phyloP scores from a whole-genome alignment of 345 rosid species.

The Lepidium africanum region DNA sequence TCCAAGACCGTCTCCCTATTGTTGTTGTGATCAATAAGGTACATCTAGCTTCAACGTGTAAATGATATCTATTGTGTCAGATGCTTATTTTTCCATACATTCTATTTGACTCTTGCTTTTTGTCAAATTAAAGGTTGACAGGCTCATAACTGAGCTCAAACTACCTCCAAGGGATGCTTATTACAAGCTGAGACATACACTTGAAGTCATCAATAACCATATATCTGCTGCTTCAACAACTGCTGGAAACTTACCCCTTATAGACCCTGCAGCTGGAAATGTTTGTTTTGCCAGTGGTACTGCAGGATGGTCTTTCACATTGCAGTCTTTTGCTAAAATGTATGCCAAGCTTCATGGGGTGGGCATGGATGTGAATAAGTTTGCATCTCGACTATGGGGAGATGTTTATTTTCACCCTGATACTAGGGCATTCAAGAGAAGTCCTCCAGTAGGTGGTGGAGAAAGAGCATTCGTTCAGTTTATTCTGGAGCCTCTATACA shows the following conservation, averaged over 20 bases:
- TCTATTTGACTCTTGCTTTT: neutral
- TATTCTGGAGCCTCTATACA: constrained; percentile 92
- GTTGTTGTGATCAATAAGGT: constrained; percentile 97
- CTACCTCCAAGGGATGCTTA: constrained; percentile 98
- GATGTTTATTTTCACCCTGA: constrained; percentile 81
- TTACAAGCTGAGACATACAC: constrained; percentile 87
- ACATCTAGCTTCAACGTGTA: constrained; percentile 3
- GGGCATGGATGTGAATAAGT: constrained; percentile 80
- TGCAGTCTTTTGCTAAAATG: constrained; percentile 90
- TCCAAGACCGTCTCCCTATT: constrained; percentile 86
- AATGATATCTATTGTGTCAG: neutral
- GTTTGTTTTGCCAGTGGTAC: constrained; percentile 93
- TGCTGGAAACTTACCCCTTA: constrained; percentile 73
- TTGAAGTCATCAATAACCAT: constrained; percentile 89
- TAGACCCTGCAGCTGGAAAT: constrained; percentile 92
- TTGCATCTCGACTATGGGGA: constrained; percentile 95
- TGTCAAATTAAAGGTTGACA: constrained; percentile 60
- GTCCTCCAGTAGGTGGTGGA: constrained; percentile 72
- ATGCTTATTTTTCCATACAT: neutral
- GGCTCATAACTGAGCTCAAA: constrained; percentile 90
- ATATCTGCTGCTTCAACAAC: constrained; percentile 83
- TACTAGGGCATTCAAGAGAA: constrained; percentile 61
- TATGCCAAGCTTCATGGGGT: constrained; percentile 92
- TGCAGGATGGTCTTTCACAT: constrained; percentile 96
- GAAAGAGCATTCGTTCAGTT: constrained; percentile 94